These are phyloP conservation scores for Cyberlindnera petersonii DNA, from an alignment of 805 yeast genomes.

Conservation along the genomic window DNA sequence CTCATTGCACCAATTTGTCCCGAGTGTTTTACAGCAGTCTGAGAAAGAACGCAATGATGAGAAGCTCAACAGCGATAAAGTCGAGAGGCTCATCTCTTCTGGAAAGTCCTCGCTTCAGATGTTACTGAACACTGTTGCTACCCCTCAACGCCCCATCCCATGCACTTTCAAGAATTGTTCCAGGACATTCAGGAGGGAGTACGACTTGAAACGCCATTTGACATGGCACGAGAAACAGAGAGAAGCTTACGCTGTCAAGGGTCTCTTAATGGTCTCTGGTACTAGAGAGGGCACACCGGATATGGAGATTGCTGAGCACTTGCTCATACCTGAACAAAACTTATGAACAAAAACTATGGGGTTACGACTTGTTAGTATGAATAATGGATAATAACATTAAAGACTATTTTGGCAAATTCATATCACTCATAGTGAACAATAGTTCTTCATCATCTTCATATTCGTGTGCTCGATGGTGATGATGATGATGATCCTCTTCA, in stretches of 20 bases:
- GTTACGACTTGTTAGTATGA: neutral
- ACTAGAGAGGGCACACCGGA: constrained; percentile 2
- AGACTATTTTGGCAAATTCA: constrained; percentile 41
- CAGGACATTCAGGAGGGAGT: constrained; percentile 47
- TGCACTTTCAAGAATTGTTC: constrained; percentile 52
- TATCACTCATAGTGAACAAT: constrained; percentile 70
- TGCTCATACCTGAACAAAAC: too few species aligned
- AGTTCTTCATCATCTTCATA: constrained; percentile 50
- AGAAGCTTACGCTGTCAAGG: constrained; percentile 11
- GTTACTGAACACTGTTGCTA: constrained; percentile 31
- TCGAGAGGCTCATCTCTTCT: constrained; percentile 26
- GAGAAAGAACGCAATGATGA: constrained; percentile 1
- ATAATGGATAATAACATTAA: neutral
- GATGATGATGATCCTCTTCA: too few species aligned
- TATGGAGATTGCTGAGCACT: constrained; percentile 12
- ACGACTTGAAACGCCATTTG: constrained; percentile 47
- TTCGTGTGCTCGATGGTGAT: constrained; percentile 26
- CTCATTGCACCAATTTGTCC: constrained; percentile 34
- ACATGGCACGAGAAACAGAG: constrained; percentile 44
- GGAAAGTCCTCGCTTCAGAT: constrained; percentile 29
- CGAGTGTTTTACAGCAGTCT: constrained; percentile 14
- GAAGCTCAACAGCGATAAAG: constrained; percentile 18
- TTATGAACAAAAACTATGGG: too few species aligned
- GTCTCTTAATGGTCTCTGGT: constrained; percentile 11
- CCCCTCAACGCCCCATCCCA: constrained; percentile 30